phyloP scores from a whole-genome alignment of 805 yeast genomes.

The Candida xyloterini region DNA sequence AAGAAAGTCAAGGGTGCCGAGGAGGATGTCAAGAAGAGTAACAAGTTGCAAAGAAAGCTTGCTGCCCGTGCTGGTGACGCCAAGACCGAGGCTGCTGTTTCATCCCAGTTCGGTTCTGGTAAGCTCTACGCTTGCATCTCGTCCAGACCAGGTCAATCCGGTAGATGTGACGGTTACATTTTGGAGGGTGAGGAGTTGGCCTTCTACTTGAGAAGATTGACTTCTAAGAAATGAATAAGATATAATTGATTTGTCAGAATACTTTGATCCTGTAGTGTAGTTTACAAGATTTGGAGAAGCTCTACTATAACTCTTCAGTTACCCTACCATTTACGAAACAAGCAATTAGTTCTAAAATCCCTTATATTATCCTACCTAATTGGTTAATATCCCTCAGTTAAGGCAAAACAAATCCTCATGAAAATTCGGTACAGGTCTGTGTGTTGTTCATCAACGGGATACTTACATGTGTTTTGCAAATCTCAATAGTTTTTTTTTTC shows the following conservation, averaged over 20 bases:
- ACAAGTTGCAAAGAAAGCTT: constrained; percentile 84
- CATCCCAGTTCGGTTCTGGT: constrained; percentile 97
- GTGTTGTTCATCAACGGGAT: constrained; percentile 11
- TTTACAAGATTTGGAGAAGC: too few relatives aligned
- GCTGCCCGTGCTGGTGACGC: constrained; percentile 88
- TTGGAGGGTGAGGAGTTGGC: constrained; percentile 99
- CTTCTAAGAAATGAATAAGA: constrained; percentile 88
- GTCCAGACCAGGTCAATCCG: constrained; percentile 99
- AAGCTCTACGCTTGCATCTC: constrained; percentile 98
- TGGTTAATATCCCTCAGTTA: constrained; percentile 11
- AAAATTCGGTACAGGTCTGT: constrained; percentile 12
- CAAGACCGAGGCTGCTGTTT: constrained; percentile 85
- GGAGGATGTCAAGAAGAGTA: constrained; percentile 61
- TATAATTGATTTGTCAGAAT: not conserved
- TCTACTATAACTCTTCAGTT: too few relatives aligned
- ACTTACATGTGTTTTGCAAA: constrained; percentile 4
- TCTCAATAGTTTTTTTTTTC: constrained; percentile 1
- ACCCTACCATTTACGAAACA: not conserved
- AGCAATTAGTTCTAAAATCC: not conserved
- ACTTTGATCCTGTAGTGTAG: not conserved
- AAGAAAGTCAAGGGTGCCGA: constrained; percentile 74
- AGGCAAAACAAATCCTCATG: constrained; percentile 10
- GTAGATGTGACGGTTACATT: constrained; percentile 99
- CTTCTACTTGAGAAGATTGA: constrained; percentile 99
- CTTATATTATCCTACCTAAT: not conserved